These are phyloP conservation scores for Terfezia claveryi DNA, from an alignment of 495 filamentous ascomycete genomes.

Conservation along the genomic window DNA sequence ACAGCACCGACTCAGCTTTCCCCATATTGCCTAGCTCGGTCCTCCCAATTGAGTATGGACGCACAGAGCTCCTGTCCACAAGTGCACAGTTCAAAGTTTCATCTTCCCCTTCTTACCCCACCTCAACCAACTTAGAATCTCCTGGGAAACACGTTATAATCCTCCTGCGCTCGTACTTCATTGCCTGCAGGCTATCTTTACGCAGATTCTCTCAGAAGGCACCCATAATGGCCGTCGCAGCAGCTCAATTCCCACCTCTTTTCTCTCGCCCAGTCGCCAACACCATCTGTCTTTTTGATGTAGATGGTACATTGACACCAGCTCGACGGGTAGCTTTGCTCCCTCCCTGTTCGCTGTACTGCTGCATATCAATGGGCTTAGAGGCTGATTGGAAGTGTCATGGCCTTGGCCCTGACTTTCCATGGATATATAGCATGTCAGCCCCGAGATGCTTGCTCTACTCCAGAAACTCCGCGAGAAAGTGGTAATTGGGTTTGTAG, in stretches of 20 bases:
- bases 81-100: too few species aligned
- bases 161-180: too few species aligned
- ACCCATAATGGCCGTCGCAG: background rate
- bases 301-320: slow-evolving; percentile 69
- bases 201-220: too few species aligned
- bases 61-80: too few species aligned
- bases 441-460: slow-evolving; percentile 61
- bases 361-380: background rate
- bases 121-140: too few species aligned
- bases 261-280: slow-evolving; percentile 61
- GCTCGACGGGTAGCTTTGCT: slow-evolving; percentile 40
- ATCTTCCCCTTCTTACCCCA: too few species aligned
- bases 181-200: too few species aligned
- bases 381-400: background rate
- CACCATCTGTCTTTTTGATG: slow-evolving; percentile 84
- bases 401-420: background rate
- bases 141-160: too few species aligned
- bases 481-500: slow-evolving; percentile 78
- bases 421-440: slow-evolving; percentile 28
- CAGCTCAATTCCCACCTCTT: slow-evolving; percentile 41
- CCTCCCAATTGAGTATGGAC: too few species aligned
- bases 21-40: too few species aligned
- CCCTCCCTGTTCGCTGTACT: background rate
- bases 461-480: slow-evolving; percentile 65
- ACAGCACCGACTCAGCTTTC: too few species aligned